These are phyloP conservation scores for Diplodia mutila DNA, from an alignment of 2,329 filamentous ascomycete genomes.

Conservation along the genomic window DNA sequence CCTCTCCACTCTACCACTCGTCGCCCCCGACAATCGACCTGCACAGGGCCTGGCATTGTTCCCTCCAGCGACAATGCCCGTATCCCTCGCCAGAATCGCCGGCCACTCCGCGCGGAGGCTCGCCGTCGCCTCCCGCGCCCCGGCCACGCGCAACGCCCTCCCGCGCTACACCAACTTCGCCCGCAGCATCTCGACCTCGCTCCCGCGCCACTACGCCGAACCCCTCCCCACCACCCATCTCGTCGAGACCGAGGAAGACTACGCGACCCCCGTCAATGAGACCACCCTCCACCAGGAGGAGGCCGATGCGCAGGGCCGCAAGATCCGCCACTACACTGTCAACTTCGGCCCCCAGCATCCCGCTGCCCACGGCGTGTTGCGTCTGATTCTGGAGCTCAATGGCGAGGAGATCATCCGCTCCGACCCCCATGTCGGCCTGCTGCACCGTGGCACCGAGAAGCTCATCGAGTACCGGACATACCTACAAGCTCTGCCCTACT, in stretches of 20 bases:
- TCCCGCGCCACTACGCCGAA: slow-evolving; percentile 65
- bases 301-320: slow-evolving; percentile 63
- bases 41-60: slow-evolving; percentile 30
- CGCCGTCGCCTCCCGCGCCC: slow-evolving; percentile 59
- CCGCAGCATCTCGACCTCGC: slow-evolving; percentile 69
- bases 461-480: slow-evolving; percentile 99
- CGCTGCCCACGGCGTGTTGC: slow-evolving; percentile 95
- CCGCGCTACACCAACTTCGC: slow-evolving; percentile 50
- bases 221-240: slow-evolving; percentile 49
- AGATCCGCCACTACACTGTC: slow-evolving; percentile 98
- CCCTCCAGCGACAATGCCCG: slow-evolving; percentile 63
- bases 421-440: slow-evolving; percentile 93
- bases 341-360: slow-evolving; percentile 99
- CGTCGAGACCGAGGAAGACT: slow-evolving; percentile 61
- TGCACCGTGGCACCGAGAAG: slow-evolving; percentile 98
- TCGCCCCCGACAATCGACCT: slow-evolving; percentile 15
- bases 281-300: slow-evolving; percentile 52
- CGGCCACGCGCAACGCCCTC: slow-evolving; percentile 44
- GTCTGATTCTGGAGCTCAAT: slow-evolving; percentile 94
- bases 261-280: slow-evolving; percentile 54
- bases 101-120: slow-evolving; percentile 71
- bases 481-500: slow-evolving; percentile 96
- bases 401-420: slow-evolving; percentile 97
- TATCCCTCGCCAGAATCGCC: slow-evolving; percentile 72
- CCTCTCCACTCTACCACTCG: slow-evolving; percentile 26